Base-by-base conservation (phyloP, 345 rosid species). In the Citrus mangshanensis region DNA sequence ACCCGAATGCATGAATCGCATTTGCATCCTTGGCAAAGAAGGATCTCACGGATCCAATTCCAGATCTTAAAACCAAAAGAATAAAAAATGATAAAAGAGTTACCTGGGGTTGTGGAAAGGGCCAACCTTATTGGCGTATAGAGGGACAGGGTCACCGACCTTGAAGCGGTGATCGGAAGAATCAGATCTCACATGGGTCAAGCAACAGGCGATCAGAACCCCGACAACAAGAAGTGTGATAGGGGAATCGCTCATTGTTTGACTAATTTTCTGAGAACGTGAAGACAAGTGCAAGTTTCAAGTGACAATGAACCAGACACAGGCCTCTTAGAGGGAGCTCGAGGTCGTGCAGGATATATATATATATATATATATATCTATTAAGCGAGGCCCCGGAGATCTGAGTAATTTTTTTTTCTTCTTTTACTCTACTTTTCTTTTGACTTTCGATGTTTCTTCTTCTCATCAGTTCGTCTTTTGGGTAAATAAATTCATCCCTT, bases 101-200 rank as follows among this genome's bases (percentile, higher is more conserved):
- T 42, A 84, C 89, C 85, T 82, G 78, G 87, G 87, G 58, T 86
- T 86, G 27, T 86, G 85, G 51, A 78, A 84, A 8, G 89, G 87
- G 1, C 89, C 85, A 0, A 76, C 85, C 74, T 82, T 84, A 49
- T 82, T 86, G 37, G 84, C 89, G 30, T 84, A 86, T 28, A 84
- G 82, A 59, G 87, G 87, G 12, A 83, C 85, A 6, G 67, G 73
- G n/a, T 80, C 85, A 3, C 85, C 82, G 1, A 55, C 73, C 59
- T 84, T 84, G 74, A 72, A 86, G 21, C 81, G 85, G 62, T 86
- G 87, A 76, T 86, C 73, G 10, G 85, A 86, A 38, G 82, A 76
- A 14, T 77, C 81, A 4, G 87, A 86, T 73, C 82, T 80, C 56
- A 78, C 87, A 22, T 21, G 27, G 46, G 46, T 35, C 38, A 35